A percentile compares a stretch with the other conserved stretches of the same genome.
Conservation (phyloP, 75 land plant genomes). For the Chamaecyparis obtusa region DNA sequence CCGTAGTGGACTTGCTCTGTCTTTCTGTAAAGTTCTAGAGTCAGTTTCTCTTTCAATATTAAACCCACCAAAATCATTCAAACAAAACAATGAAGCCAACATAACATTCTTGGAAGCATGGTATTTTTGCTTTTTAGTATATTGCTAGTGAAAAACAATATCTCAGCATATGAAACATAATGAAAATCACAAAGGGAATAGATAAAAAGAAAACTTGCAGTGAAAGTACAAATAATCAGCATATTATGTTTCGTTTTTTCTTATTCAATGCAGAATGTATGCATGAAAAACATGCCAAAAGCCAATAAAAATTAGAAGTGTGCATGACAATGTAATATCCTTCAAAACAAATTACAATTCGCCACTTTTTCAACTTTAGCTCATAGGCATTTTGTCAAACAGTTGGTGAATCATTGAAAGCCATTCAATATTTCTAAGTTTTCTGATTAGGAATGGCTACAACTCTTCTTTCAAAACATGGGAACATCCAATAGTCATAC, state of each 20-base stretch:
- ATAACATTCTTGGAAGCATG: background rate
- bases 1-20: constrained; percentile 5
- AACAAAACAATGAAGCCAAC: background rate
- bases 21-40: background rate
- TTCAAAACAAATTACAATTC: no score
- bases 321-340: no score
- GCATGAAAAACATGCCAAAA: background rate
- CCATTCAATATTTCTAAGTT: no score
- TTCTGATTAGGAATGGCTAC: no score
- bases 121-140: background rate
- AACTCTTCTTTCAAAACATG: no score
- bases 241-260: background rate
- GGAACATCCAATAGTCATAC: no score
- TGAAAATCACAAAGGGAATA: background rate
- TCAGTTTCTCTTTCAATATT: constrained; percentile 1
- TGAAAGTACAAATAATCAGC: background rate
- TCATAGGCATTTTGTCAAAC: no score
- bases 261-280: background rate
- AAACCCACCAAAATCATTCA: background rate
- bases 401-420: no score
- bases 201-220: background rate
- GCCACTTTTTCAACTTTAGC: no score
- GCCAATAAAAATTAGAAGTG: background rate
- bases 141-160: background rate
- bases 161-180: background rate